A percentile compares a stretch with the other conserved stretches of the same genome.
phyloP scores from a whole-genome alignment of 352 stramenopile species.

The Phytophthora citrophthora region DNA sequence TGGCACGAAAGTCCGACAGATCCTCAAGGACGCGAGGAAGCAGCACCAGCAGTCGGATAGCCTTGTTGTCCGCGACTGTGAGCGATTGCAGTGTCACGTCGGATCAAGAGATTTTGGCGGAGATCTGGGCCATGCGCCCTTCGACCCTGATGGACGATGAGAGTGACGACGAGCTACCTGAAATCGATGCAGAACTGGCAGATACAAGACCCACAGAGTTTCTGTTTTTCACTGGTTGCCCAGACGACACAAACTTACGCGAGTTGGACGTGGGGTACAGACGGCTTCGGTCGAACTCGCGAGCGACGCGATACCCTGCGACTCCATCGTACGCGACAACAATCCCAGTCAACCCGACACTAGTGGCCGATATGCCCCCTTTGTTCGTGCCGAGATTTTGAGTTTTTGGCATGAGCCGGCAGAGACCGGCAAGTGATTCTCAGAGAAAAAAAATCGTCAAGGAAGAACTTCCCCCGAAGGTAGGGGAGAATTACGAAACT shows the following conservation, averaged over 20 bases:
- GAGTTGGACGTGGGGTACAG: constrained; percentile 39
- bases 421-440: too few species aligned
- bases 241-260: constrained; percentile 42
- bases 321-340: constrained; percentile 29
- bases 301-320: constrained; percentile 2
- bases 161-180: constrained; percentile 10
- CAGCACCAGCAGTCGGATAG: constrained; percentile 18
- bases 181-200: constrained; percentile 14
- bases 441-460: background rate
- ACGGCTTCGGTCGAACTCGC: constrained; percentile 16
- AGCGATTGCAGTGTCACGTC: constrained; percentile 15
- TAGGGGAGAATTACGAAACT: too few species aligned
- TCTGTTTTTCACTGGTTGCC: constrained; percentile 57
- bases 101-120: constrained; percentile 26
- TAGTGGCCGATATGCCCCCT: constrained; percentile 52
- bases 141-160: constrained; percentile 10
- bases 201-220: constrained; percentile 49
- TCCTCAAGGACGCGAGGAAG: constrained; percentile 13
- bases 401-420: background rate
- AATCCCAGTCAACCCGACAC: constrained; percentile 46
- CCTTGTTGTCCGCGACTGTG: constrained; percentile 9
- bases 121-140: constrained; percentile 28
- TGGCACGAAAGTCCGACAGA: constrained; percentile 20
- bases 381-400: constrained; percentile 47
- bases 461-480: constrained; percentile 6